phyloP scores from a whole-genome alignment of 331 rosid genomes.

The Rosa hybrid region DNA sequence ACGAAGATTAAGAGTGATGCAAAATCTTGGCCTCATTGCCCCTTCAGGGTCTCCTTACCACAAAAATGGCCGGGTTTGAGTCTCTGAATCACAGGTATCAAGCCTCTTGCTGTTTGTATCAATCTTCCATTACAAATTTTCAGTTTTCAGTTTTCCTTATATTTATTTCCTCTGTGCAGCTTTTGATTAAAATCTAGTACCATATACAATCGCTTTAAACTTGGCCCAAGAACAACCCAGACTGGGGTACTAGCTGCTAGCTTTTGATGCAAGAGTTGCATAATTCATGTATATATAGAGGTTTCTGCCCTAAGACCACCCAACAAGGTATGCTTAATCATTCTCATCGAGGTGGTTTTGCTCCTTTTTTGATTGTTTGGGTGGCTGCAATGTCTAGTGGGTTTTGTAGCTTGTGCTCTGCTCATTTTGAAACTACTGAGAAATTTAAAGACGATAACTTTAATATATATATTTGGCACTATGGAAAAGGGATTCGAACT shows the following conservation, averaged over 20 bases:
- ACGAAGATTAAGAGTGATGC: constrained; percentile 69
- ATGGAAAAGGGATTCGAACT: not conserved
- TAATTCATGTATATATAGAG: not conserved
- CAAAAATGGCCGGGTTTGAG: constrained; percentile 21
- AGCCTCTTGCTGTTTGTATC: not conserved
- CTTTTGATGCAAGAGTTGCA: not conserved
- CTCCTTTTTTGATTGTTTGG: not conserved
- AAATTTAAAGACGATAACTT: not conserved
- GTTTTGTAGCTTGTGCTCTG: not conserved
- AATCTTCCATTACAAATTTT: not conserved
- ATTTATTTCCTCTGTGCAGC: not conserved
- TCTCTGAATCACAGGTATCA: constrained; percentile 2
- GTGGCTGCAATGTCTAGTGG: not conserved
- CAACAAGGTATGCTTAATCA: not conserved
- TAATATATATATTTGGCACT: not conserved
- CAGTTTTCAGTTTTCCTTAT: not conserved
- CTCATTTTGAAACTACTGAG: not conserved
- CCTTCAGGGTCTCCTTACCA: constrained; percentile 69
- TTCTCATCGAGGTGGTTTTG: not conserved
- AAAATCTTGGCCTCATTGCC: constrained; percentile 68
- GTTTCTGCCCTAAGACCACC: constrained; percentile 1
- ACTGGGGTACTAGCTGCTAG: not conserved
- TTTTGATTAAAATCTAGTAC: not conserved
- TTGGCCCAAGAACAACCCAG: not conserved
- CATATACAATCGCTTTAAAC: not conserved